phyloP scores from a whole-genome alignment of 345 rosid species.

The Limnanthes douglasii region DNA sequence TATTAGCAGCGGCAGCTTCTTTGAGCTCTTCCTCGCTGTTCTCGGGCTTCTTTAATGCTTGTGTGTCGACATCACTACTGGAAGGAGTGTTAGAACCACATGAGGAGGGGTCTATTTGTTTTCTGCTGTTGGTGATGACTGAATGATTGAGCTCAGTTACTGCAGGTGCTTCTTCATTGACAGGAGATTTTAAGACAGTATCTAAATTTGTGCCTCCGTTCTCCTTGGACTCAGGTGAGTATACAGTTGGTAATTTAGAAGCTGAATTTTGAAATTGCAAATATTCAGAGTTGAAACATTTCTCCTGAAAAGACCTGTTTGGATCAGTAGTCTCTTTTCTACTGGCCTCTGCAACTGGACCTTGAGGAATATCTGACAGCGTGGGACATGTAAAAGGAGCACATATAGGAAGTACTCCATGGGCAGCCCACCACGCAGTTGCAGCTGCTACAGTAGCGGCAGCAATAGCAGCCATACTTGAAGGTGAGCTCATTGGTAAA shows the following conservation, averaged over 20 bases:
- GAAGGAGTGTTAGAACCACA: slow-evolving; percentile 88
- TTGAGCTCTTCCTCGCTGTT: slow-evolving; percentile 29
- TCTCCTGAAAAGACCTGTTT: slow-evolving; percentile 22
- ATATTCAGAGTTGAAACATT: slow-evolving; percentile 29
- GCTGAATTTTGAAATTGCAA: slow-evolving; percentile 37
- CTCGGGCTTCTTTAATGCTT: slow-evolving; percentile 45
- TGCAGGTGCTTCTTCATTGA: slow-evolving; percentile 20
- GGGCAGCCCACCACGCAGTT: slow-evolving; percentile 97
- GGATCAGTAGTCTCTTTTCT: slow-evolving; percentile 18
- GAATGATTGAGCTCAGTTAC: slow-evolving; percentile 37
- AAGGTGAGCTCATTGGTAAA: slow-evolving; percentile 30
- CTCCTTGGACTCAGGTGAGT: slow-evolving; percentile 39
- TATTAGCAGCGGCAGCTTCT: slow-evolving; percentile 33
- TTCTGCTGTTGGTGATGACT: slow-evolving; percentile 37
- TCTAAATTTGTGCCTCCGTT: slow-evolving; percentile 20
- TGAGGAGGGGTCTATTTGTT: slow-evolving; percentile 78
- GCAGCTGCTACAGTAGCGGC: slow-evolving; percentile 96
- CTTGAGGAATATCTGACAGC: slow-evolving; percentile 20
- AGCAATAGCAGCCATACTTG: slow-evolving; percentile 61
- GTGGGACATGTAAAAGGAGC: slow-evolving; percentile 46
- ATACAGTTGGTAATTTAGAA: slow-evolving; percentile 19
- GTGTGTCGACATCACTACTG: slow-evolving; percentile 71
- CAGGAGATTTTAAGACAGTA: slow-evolving; percentile 17
- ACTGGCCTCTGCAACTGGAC: slow-evolving; percentile 15
- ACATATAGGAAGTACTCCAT: slow-evolving; percentile 71